Evolutionary conservation across 352 stramenopile genomes (phyloP), one percentile per base, ranked within the genome.

Genomic region (Globisporangium nagaii): DNA sequence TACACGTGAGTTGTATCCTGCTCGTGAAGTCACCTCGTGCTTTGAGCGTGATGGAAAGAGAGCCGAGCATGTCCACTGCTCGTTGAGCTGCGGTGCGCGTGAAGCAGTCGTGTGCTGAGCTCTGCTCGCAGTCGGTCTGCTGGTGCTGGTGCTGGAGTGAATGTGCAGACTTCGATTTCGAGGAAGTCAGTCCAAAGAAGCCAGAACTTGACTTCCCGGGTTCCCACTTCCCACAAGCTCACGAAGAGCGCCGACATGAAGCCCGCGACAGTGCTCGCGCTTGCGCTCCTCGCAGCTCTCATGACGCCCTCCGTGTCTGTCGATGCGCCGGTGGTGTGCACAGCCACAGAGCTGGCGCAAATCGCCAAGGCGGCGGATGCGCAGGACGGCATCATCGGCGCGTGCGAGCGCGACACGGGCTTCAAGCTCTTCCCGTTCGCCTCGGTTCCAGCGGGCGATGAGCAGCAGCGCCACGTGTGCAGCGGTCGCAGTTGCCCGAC

Each of bases 371-470:
- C 61, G 3, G 45, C 56, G 0, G 43, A 39, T 7, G 41, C 32
- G 12, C 42, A 60, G 30, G 35, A 22, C 13, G 56, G 53, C 7
- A 59, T 74, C 45, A 47, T 74, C 15, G 39, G 30, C 20, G 35
- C 56, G n/a, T 74, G 66, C 56, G 50, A 69, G 35, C 45, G 30
- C 47, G 59, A 74, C 63, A 58, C 66, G 37, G 66, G 66, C 36
- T 74, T 62, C 25, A 24, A 12, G 10, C 46, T 74, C 36, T 74
- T 62, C 53, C 66, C 66, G 17, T 71, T 74, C 59, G 52, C 54
- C 12, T 10, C 20, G 4, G 54, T 57, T 43, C 66, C 66, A 12
- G 58, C 53, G 31, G 34, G 24, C 42, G n/a, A 45, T 22, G 45
- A 57, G n/a, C 65, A 74, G 28, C 61, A 71, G 53, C 34, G 40